These are phyloP conservation scores for Salisapilia sapeloensis DNA, from an alignment of 352 stramenopile genomes.

Conservation along the genomic window DNA sequence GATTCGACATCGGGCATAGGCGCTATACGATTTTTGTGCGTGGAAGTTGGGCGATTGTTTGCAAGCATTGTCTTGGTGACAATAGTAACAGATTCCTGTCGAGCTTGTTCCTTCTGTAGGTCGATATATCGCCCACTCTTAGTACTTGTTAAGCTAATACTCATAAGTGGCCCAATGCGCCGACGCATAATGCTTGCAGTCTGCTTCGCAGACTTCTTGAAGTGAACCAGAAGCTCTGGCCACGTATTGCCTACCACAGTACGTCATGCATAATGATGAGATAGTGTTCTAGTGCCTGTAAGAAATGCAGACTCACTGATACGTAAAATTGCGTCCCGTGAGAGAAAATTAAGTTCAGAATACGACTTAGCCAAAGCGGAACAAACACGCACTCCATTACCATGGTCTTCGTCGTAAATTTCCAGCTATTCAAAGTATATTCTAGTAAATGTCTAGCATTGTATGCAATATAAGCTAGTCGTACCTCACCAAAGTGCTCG, in stretches of 20 bases:
- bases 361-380: conserved; percentile 64
- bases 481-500: conserved; percentile 71
- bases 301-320: conserved; percentile 25
- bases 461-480: neutral
- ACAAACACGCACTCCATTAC: conserved; percentile 71
- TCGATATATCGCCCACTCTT: too few relatives aligned
- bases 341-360: conserved; percentile 67
- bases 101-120: too few relatives aligned
- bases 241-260: conserved; percentile 28
- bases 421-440: conserved; percentile 22
- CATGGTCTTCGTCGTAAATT: conserved; percentile 60
- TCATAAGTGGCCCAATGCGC: too few relatives aligned
- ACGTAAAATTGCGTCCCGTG: conserved; percentile 44
- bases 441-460: neutral
- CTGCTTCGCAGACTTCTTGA: conserved; percentile 18
- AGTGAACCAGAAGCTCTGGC: conserved; percentile 56
- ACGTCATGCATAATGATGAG: neutral
- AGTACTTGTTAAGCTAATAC: too few relatives aligned
- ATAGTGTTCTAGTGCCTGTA: neutral
- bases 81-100: too few relatives aligned
- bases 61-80: too few relatives aligned
- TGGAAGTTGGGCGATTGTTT: too few relatives aligned
- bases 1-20: too few relatives aligned
- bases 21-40: too few relatives aligned
- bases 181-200: conserved; percentile 26